Evolutionary conservation across 805 yeast genomes (phyloP).

Genomic region (Nakazawaea ernobii): DNA sequence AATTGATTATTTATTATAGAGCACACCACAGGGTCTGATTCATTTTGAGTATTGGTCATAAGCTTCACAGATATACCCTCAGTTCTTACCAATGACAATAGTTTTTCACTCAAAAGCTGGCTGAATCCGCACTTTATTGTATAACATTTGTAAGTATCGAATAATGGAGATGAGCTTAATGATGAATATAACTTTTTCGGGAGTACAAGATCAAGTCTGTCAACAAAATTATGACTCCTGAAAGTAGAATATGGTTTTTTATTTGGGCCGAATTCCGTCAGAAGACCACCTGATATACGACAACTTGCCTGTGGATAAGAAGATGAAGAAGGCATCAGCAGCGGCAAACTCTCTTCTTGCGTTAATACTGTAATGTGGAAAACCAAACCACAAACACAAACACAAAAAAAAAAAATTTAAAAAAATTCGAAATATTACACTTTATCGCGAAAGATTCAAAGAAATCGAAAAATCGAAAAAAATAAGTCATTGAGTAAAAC

Average conservation of each 20-base stretch:
- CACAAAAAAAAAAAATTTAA: too few species aligned
- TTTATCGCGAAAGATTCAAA: too few species aligned
- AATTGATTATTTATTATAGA: conserved; percentile 3
- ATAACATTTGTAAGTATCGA: neutral
- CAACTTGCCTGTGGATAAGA: conserved; percentile 15
- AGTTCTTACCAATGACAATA: neutral
- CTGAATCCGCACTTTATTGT: neutral
- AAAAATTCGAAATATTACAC: too few species aligned
- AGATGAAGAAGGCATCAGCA: neutral
- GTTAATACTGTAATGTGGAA: too few species aligned
- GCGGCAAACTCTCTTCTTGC: too few species aligned
- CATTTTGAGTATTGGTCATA: neutral
- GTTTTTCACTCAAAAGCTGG: neutral
- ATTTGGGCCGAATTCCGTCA: neutral
- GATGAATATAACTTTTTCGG: conserved; percentile 5
- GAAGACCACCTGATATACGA: conserved; percentile 12
- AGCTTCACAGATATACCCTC: neutral
- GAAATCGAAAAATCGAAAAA: too few species aligned
- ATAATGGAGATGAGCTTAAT: neutral
- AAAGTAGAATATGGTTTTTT: conserved; percentile 7
- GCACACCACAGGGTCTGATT: neutral
- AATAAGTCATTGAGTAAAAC: neutral
- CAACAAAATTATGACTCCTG: conserved; percentile 21
- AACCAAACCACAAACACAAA: too few species aligned
- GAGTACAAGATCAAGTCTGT: conserved; percentile 18